Evolutionary conservation across 192 early-diverging fungal genomes (phyloP).

Genomic region (Thamnidium elegans): DNA sequence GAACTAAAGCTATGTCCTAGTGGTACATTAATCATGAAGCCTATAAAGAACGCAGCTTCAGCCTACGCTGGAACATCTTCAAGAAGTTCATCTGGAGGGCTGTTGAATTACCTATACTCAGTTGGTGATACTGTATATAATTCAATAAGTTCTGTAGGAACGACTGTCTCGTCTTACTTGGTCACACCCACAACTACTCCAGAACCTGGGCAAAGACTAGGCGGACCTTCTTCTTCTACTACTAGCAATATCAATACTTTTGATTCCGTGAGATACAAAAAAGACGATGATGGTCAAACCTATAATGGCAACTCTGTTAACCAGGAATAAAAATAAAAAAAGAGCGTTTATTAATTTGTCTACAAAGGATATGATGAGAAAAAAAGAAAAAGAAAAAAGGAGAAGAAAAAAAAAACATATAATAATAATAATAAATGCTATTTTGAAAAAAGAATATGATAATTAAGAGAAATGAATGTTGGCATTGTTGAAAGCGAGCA

Average conservation of each 20-base stretch:
- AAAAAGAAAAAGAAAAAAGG: too few relatives aligned
- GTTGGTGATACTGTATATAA: conserved; percentile 17
- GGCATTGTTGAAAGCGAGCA: conserved; percentile 87
- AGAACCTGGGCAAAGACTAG: not conserved
- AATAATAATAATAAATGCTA: too few relatives aligned
- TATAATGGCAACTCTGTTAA: conserved; percentile 36
- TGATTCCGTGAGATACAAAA: not conserved
- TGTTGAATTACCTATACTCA: conserved; percentile 19
- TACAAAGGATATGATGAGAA: too few relatives aligned
- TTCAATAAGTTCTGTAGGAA: conserved; percentile 1
- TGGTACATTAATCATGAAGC: conserved; percentile 36
- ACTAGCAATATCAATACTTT: not conserved
- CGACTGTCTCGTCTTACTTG: not conserved
- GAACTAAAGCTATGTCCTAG: conserved; percentile 24
- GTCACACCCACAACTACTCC: not conserved
- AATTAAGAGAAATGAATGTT: conserved; percentile 85
- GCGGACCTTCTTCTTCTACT: not conserved
- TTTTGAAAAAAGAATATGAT: too few relatives aligned
- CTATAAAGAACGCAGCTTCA: conserved; percentile 10
- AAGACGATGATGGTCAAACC: conserved; percentile 8
- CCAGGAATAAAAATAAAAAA: conserved; percentile 26
- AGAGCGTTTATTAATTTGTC: not conserved
- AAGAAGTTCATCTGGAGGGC: not conserved
- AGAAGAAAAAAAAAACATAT: too few relatives aligned
- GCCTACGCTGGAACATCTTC: conserved; percentile 14